Conservation (phyloP, 768 basidiomycete species). For the Coprinopsis strossmayeri region DNA sequence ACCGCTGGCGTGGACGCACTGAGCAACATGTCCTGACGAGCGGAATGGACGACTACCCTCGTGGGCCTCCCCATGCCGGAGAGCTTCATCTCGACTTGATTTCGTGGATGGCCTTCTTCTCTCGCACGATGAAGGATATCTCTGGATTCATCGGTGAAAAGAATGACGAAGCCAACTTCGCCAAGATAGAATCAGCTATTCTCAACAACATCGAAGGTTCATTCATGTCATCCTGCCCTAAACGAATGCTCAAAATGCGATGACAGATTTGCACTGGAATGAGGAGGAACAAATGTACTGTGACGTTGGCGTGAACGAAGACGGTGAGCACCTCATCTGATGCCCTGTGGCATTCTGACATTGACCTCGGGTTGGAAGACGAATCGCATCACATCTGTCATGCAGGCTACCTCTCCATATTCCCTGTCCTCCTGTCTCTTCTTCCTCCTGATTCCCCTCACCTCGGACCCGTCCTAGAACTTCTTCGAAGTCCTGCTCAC, state of each 20-base stretch:
- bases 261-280: conserved; percentile 86
- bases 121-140: conserved; percentile 87
- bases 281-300: conserved; percentile 90
- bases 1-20: conserved; percentile 91
- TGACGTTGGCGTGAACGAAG: conserved; percentile 76
- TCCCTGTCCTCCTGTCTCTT: conserved; percentile 84
- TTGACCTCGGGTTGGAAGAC: conserved; percentile 61
- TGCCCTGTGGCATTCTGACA: too few relatives aligned
- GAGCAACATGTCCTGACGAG: conserved; percentile 84
- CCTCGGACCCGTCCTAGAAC: conserved; percentile 73
- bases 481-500: conserved; percentile 73
- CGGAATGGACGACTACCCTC: conserved; percentile 95
- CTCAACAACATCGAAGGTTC: conserved; percentile 83
- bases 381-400: conserved; percentile 91
- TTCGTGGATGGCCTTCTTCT: conserved; percentile 96
- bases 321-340: conserved; percentile 69
- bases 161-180: conserved; percentile 78
- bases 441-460: conserved; percentile 73
- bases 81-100: conserved; percentile 92
- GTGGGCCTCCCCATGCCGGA: conserved; percentile 82
- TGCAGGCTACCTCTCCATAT: conserved; percentile 88
- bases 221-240: too few relatives aligned
- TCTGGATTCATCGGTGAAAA: conserved; percentile 79
- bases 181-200: conserved; percentile 73
- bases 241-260: background rate